phyloP scores from a whole-genome alignment of 352 stramenopile species.

The Pythium diclinum region DNA sequence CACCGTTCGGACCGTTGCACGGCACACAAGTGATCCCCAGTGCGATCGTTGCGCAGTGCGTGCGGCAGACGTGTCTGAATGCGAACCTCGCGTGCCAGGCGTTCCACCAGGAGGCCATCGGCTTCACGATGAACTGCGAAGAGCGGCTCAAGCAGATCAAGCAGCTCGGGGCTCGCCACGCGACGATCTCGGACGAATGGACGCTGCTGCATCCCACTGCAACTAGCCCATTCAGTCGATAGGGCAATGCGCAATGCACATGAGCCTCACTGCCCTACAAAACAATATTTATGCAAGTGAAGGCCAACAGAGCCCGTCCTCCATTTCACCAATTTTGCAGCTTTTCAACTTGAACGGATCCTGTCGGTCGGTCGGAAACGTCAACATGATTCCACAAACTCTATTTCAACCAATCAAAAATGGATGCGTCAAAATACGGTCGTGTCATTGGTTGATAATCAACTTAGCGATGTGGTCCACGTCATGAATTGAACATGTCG shows the following conservation, averaged over 20 bases:
- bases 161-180: slow-evolving; percentile 62
- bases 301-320: background rate
- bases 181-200: slow-evolving; percentile 47
- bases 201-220: slow-evolving; percentile 12
- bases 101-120: slow-evolving; percentile 80
- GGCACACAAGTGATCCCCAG: slow-evolving; percentile 71
- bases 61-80: slow-evolving; percentile 78
- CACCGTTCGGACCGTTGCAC: slow-evolving; percentile 71
- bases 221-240: background rate
- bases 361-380: slow-evolving; percentile 14
- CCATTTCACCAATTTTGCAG: background rate
- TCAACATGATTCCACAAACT: slow-evolving; percentile 19
- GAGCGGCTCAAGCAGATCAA: slow-evolving; percentile 88
- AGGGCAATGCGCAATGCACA: background rate
- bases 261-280: background rate
- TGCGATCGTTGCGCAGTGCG: slow-evolving; percentile 55
- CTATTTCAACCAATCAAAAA: slow-evolving; percentile 21
- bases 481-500: slow-evolving; percentile 27
- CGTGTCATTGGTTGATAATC: slow-evolving; percentile 26
- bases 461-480: slow-evolving; percentile 15
- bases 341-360: background rate
- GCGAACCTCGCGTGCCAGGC: slow-evolving; percentile 81
- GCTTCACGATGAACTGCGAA: slow-evolving; percentile 76
- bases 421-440: background rate
- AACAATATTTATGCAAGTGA: slow-evolving; percentile 20